Conservation (phyloP, 2,329 filamentous ascomycete genomes). For the Alternaria sp. region DNA sequence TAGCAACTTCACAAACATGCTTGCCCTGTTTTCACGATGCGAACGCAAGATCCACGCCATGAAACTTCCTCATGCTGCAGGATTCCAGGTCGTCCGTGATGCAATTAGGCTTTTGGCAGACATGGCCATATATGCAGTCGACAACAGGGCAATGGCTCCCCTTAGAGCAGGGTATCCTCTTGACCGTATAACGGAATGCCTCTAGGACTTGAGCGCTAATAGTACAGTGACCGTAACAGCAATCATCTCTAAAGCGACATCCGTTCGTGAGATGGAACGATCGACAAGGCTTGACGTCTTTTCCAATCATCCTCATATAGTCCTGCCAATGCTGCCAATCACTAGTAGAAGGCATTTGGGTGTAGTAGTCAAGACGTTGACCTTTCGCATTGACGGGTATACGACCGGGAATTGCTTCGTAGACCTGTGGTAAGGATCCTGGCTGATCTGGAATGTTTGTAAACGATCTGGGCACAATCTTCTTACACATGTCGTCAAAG, state of each 20-base stretch:
- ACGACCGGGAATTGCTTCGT: too few relatives aligned
- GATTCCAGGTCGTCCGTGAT: rapidly evolving
- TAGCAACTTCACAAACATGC: rapidly evolving
- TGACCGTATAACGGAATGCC: too few relatives aligned
- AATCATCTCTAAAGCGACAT: rapidly evolving
- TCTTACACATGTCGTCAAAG: too few relatives aligned
- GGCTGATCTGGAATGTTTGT: rapidly evolving
- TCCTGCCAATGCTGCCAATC: too few relatives aligned
- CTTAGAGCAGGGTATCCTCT: rapidly evolving
- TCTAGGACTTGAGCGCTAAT: too few relatives aligned
- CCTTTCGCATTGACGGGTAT: too few relatives aligned
- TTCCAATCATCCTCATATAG: rapidly evolving
- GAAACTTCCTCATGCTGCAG: too few relatives aligned
- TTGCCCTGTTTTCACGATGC: rapidly evolving
- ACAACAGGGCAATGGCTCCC: too few relatives aligned
- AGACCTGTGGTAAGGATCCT: too few relatives aligned
- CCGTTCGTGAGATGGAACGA: rapidly evolving
- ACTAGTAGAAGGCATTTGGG: rapidly evolving
- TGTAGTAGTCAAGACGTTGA: too few relatives aligned
- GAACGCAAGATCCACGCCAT: rapidly evolving
- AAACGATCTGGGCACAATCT: rapidly evolving
- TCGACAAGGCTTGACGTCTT: rapidly evolving
- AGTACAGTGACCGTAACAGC: rapidly evolving
- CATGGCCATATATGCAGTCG: too few relatives aligned
- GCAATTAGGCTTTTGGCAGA: too few relatives aligned